These are phyloP conservation scores for Scutellaria baicalensis DNA, from an alignment of 257 asterid genomes.

Conservation along the genomic window DNA sequence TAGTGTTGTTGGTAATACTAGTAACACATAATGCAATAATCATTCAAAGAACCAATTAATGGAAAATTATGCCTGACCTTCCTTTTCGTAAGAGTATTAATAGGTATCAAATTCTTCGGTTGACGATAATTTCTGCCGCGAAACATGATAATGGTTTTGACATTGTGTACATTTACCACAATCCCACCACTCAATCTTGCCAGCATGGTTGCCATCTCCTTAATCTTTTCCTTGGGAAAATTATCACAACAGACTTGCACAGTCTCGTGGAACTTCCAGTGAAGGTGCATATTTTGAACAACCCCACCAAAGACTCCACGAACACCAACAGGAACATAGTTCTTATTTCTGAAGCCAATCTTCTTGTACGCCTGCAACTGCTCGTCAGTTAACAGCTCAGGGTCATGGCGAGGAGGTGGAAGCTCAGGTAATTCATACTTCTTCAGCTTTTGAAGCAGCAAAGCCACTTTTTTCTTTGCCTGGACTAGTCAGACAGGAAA, in stretches of 20 bases:
- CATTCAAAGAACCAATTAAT: slow-evolving; percentile 2
- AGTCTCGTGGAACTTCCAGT: slow-evolving; percentile 98
- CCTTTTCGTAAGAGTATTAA: slow-evolving; percentile 90
- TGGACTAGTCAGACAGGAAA: slow-evolving; percentile 32
- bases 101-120: slow-evolving; percentile 91
- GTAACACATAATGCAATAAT: not conserved
- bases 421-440: slow-evolving; percentile 95
- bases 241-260: slow-evolving; percentile 96
- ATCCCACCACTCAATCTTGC: slow-evolving; percentile 96
- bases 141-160: slow-evolving; percentile 87
- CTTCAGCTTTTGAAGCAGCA: slow-evolving; percentile 91
- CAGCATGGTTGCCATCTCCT: slow-evolving; percentile 89
- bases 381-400: slow-evolving; percentile 83
- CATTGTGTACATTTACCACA: slow-evolving; percentile 76
- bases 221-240: slow-evolving; percentile 87
- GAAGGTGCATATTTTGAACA: slow-evolving; percentile 97
- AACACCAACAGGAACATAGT: slow-evolving; percentile 95
- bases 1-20: not conserved
- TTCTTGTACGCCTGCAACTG: slow-evolving; percentile 90
- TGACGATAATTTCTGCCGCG: slow-evolving; percentile 97
- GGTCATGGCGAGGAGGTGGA: slow-evolving; percentile 92
- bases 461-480: slow-evolving; percentile 98
- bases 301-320: slow-evolving; percentile 99
- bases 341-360: slow-evolving; percentile 83
- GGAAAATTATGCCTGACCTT: slow-evolving; percentile 45